Conservation (phyloP, 176 grass and related monocot species). For the Aegilops longissima region DNA sequence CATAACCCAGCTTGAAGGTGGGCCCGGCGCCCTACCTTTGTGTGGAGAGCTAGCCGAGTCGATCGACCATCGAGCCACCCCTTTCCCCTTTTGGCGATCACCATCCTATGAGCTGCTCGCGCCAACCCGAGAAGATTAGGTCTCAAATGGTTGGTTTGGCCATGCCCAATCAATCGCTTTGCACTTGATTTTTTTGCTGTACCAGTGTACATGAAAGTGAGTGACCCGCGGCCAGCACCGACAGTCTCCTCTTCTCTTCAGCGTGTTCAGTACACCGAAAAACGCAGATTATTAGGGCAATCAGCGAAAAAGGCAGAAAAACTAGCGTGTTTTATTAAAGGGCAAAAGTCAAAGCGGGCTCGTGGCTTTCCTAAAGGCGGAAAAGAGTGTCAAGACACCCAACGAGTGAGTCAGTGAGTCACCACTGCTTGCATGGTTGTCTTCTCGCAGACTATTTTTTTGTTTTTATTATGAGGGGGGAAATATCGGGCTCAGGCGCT, state of each 20-base stretch:
- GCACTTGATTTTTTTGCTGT: background rate
- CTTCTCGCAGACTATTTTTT: background rate
- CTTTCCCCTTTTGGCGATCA: background rate
- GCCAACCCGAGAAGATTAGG: background rate
- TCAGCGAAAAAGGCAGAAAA: background rate
- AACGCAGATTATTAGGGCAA: background rate
- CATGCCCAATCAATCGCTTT: background rate
- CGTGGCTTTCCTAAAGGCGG: background rate
- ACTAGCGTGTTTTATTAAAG: background rate
- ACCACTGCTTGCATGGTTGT: background rate
- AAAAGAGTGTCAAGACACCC: background rate
- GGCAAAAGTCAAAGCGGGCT: background rate
- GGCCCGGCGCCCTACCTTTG: background rate
- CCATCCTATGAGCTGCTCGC: background rate
- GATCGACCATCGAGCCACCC: background rate
- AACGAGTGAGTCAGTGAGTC: background rate
- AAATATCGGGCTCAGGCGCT: background rate
- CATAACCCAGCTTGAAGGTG: background rate
- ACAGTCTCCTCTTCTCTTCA: background rate
- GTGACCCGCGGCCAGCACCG: background rate
- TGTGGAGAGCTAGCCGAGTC: background rate
- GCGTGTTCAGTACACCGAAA: background rate
- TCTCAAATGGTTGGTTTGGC: slow-evolving; percentile 3
- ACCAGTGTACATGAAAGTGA: background rate
- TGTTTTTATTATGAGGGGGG: background rate